Evolutionary conservation across 106 monocot genomes (phyloP).

Genomic region (Phalaenopsis equestris): DNA sequence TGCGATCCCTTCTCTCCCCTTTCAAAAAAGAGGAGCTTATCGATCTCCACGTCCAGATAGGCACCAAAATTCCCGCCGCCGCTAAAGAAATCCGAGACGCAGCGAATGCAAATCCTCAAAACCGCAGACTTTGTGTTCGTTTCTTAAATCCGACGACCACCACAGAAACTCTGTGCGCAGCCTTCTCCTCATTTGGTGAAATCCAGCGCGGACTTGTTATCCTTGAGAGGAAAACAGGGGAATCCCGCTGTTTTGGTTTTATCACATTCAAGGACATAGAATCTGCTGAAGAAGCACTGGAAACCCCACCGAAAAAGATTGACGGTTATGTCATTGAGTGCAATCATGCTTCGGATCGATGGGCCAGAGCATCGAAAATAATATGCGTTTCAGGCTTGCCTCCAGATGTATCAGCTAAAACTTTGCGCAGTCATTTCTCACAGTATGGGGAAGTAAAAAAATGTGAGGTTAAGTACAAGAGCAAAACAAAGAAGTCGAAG

Average conservation of each 20-base stretch:
- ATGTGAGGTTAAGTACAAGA: constrained; percentile 39
- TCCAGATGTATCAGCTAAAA: constrained; percentile 29
- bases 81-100: constrained; percentile 38
- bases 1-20: constrained; percentile 29
- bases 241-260: constrained; percentile 49
- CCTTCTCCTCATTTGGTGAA: constrained; percentile 31
- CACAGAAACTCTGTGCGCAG: constrained; percentile 45
- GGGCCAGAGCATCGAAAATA: constrained; percentile 24
- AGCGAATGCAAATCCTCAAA: constrained; percentile 34
- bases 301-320: constrained; percentile 33
- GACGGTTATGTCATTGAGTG: constrained; percentile 36
- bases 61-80: constrained; percentile 25
- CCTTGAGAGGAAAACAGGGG: constrained; percentile 29
- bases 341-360: constrained; percentile 28
- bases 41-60: constrained; percentile 41
- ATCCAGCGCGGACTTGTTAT: constrained; percentile 46
- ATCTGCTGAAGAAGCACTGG: constrained; percentile 31
- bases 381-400: constrained; percentile 32
- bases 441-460: constrained; percentile 47
- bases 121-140: constrained; percentile 48
- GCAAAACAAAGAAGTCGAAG: constrained; percentile 28
- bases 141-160: constrained; percentile 38
- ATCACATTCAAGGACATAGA: constrained; percentile 38
- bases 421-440: constrained; percentile 25
- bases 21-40: constrained; percentile 46